Evolutionary conservation across 2,329 filamentous ascomycete species (phyloP), one percentile per base, ranked within the genome.

Genomic region (Polytolypa hystricis): DNA sequence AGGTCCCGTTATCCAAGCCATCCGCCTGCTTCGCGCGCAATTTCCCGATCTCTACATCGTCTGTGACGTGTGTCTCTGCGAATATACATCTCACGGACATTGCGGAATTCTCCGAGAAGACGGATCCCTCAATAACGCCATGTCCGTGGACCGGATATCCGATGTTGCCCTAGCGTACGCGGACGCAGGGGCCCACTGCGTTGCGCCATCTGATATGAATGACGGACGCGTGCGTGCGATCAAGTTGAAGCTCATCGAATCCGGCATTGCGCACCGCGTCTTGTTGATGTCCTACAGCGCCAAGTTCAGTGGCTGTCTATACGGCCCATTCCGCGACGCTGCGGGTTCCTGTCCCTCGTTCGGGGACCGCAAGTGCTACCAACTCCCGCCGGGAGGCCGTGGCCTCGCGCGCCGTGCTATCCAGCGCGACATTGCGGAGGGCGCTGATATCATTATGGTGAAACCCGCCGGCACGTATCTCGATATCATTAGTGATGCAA

Each of bases 161-260:
- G 87, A 96, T 57, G 89, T 96, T n/a, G 89, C 91, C n/a, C 71
- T 96, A 46, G 84, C 89, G 21, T 98, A 98, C 57, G 91, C 91
- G n/a, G 73, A 81, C 53, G 91, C 91, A 11, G 91, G 91, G 39
- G 91, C 89, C 1, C 91, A 98, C 63, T 96, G 89, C 58, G 86
- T 98, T 18, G 91, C 91, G 0, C 91, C 91, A 2, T 94, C 85
- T 1, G 91, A 98, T 60, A 98, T 98, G 91, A 98, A 96, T 58
- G 91, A 98, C 58, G 91, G 91, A 18, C 82, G 91, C 46, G 93
- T 98, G 53, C 84, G 89, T 40, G 89, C 87, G 43, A 98, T 98
- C 61, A 98, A 98, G 71, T 74, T 95, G 37, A 96, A 95, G 69
- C 70, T 98, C 44, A 96, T 96, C 40, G 89, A 96, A 61, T 80